These are phyloP conservation scores for Apiospora saccharicola DNA, from an alignment of 2,329 filamentous ascomycete genomes.

Conservation along the genomic window DNA sequence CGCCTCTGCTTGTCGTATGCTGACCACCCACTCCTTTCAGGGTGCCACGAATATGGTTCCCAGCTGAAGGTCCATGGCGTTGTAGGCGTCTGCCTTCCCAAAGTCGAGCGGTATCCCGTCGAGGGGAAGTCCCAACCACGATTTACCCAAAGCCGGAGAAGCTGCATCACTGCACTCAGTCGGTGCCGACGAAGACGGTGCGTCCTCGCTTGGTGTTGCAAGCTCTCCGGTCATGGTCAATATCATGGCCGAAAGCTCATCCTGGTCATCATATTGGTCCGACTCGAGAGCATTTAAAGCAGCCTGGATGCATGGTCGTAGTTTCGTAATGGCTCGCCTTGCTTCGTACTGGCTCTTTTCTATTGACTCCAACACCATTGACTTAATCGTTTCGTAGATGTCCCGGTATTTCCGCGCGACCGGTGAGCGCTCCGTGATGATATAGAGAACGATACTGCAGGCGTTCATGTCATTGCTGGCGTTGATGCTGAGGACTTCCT, in stretches of 20 bases:
- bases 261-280: constrained; percentile 6
- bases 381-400: constrained; percentile 28
- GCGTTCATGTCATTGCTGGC: constrained; percentile 40
- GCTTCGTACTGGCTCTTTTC: constrained; percentile 26
- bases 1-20: too few species aligned
- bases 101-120: constrained; percentile 28
- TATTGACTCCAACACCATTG: constrained; percentile 27
- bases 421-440: constrained; percentile 35
- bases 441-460: constrained; percentile 36
- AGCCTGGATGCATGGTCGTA: constrained; percentile 23
- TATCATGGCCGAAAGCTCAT: constrained; percentile 26
- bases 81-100: constrained; percentile 24
- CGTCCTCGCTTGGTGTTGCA: not conserved
- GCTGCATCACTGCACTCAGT: not conserved
- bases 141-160: not conserved
- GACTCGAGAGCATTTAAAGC: constrained; percentile 20
- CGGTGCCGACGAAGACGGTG: not conserved
- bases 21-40: constrained; percentile 37
- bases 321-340: constrained; percentile 21
- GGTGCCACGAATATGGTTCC: constrained; percentile 18
- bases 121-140: constrained; percentile 17
- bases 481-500: constrained; percentile 33
- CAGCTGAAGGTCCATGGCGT: not conserved
- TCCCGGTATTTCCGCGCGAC: constrained; percentile 27
- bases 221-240: constrained; percentile 26